These are phyloP conservation scores for Malassezia arunalokei DNA, from an alignment of 1,284 basidiomycete genomes.

Conservation along the genomic window DNA sequence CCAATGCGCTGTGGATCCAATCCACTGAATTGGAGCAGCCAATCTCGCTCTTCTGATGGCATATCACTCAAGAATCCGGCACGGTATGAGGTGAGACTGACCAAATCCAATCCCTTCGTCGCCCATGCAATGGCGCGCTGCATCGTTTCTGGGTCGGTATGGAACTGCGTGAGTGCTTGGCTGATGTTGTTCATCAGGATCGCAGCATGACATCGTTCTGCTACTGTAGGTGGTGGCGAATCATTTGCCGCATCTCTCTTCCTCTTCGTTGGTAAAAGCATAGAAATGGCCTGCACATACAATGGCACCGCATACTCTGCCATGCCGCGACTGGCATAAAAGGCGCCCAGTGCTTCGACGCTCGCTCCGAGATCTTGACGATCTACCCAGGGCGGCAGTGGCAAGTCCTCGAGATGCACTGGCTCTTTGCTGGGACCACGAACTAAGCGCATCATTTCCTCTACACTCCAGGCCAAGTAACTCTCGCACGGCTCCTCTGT, in stretches of 20 bases:
- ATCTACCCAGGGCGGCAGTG: slow-evolving; percentile 42
- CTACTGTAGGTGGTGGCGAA: slow-evolving; percentile 21
- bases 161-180: slow-evolving; percentile 27
- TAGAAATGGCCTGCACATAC: slow-evolving; percentile 43
- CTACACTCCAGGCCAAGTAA: slow-evolving; percentile 45
- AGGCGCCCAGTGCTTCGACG: slow-evolving; percentile 44
- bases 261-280: slow-evolving; percentile 27
- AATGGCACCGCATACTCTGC: slow-evolving; percentile 45
- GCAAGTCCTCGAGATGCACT: slow-evolving; percentile 34
- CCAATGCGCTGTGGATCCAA: slow-evolving; percentile 12
- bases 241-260: background rate
- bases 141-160: slow-evolving; percentile 12
- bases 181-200: slow-evolving; percentile 45
- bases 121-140: slow-evolving; percentile 40
- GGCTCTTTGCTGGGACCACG: slow-evolving; percentile 6
- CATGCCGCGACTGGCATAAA: slow-evolving; percentile 37
- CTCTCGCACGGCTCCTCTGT: slow-evolving; percentile 30
- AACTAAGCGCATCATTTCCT: slow-evolving; percentile 33
- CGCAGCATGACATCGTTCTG: slow-evolving; percentile 40
- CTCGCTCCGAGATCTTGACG: slow-evolving; percentile 37
- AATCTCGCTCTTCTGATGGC: slow-evolving; percentile 13
- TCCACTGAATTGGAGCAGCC: slow-evolving; percentile 4
- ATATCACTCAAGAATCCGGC: slow-evolving; percentile 23
- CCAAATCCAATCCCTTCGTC: slow-evolving; percentile 34
- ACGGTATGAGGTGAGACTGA: slow-evolving; percentile 24